Evolutionary conservation across 164 flowering plant genomes (phyloP).

Genomic region (Macadamia integrifolia): DNA sequence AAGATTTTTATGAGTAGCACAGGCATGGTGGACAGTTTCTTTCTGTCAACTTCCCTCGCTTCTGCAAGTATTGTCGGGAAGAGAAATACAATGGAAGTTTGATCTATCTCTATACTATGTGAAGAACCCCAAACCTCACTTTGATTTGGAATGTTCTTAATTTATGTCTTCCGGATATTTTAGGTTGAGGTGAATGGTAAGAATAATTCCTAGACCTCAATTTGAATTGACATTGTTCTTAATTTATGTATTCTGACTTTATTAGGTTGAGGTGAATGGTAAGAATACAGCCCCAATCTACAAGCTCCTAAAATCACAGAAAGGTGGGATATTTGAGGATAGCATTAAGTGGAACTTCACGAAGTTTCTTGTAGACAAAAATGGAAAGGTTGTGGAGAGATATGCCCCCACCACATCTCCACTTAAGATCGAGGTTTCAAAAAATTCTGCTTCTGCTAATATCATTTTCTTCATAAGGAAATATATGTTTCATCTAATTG

Average conservation of each 20-base stretch:
- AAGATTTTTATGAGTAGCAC: not conserved
- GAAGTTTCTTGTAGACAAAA: conserved; percentile 78
- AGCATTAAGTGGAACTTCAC: conserved; percentile 95
- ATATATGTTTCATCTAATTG: conserved; percentile 5
- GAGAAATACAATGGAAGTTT: too few relatives aligned
- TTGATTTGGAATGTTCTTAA: not conserved
- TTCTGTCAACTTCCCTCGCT: too few relatives aligned
- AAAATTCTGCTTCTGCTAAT: not conserved
- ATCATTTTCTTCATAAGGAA: not conserved
- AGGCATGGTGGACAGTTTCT: too few relatives aligned
- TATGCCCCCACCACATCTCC: conserved; percentile 80
- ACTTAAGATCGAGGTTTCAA: conserved; percentile 65
- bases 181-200: too few relatives aligned
- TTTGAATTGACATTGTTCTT: not conserved
- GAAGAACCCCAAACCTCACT: too few relatives aligned
- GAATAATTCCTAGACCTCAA: not conserved
- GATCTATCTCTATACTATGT: too few relatives aligned
- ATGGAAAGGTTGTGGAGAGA: conserved; percentile 77
- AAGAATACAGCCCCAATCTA: conserved; percentile 70
- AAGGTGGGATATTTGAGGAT: conserved; percentile 67
- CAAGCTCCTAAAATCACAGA: conserved; percentile 64
- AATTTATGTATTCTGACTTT: not conserved
- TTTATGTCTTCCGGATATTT: not conserved
- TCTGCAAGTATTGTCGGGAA: too few relatives aligned
- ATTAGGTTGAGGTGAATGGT: conserved; percentile 84